Evolutionary conservation across 2,329 filamentous ascomycete genomes (phyloP), one percentile per base, ranked within the genome.

Genomic region (Trichoderma koningii): DNA sequence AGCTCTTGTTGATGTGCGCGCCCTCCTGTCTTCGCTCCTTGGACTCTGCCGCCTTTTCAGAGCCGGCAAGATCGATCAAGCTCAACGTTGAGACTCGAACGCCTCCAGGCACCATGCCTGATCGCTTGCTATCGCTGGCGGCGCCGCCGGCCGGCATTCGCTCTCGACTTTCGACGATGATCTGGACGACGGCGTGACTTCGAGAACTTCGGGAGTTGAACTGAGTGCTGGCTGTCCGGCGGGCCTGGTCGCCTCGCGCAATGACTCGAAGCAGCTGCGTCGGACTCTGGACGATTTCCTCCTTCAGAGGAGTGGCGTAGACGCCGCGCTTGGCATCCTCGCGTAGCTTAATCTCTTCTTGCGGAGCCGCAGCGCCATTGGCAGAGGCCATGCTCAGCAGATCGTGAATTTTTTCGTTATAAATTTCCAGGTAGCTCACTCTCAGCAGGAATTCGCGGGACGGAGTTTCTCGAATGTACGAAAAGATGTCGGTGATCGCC

Each of bases 401-500:
- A 77, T 99, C 95, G 74, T 97, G 91, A 65, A 99, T 98, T 77
- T 87, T 96, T 75, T 99, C 95, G 73, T 99, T 99, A 80, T 99
- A 99, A 67, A 99, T 99, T 79, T 99, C 95, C 68, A 99, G 83
- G 75, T 99, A 99, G 81, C 94, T 98, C 74, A 99, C 95, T 68
- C 95, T 89, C 65, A 99, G 84, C 65, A 99, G 79, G 70, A 99
- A 99, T 74, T 99, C 95, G 66, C 95, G 86, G 42, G 93, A 92
- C 0, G 95, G 95, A 1, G 95, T 98, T 79, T 99, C 95, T 65
- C 95, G 89, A 70, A 99, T 99, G 76, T 97, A 99, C 0, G 95
- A 98, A 77, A 99, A 99, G 60, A 99, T 99, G 74, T 99, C 95
- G 68, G 95, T 98, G 71, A 99, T 98, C 45, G 95, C 95, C 45